phyloP scores from a whole-genome alignment of 768 basidiomycete genomes.

The Mycena amicta region DNA sequence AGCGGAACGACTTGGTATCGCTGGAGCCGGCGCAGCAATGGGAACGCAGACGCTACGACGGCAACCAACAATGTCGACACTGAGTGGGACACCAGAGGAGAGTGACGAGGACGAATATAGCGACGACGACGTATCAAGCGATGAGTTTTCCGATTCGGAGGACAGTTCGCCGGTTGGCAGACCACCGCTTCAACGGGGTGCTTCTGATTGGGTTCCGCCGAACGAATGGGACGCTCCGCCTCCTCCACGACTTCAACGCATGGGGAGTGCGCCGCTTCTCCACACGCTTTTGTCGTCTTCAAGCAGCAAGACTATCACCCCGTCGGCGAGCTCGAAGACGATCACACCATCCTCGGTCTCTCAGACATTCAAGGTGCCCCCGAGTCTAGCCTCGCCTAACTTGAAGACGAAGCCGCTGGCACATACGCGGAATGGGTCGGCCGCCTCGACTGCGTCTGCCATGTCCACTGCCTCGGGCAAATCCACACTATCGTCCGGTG shows the following conservation, averaged over 20 bases:
- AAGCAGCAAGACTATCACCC: conserved; percentile 17
- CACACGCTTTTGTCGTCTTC: not conserved
- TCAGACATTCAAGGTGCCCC: conserved; percentile 16
- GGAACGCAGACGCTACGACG: not conserved
- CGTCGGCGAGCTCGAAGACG: conserved; percentile 8
- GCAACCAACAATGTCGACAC: conserved; percentile 1
- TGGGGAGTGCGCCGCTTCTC: not conserved
- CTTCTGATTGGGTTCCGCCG: conserved; percentile 20
- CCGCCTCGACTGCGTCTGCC: conserved; percentile 7
- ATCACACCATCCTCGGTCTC: conserved; percentile 8
- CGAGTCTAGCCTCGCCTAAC: too few relatives aligned
- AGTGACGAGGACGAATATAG: conserved; percentile 15
- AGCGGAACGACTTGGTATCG: conserved; percentile 20
- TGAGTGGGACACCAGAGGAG: conserved; percentile 15
- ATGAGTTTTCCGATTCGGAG: not conserved
- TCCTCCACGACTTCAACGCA: not conserved
- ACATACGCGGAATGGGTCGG: conserved; percentile 18
- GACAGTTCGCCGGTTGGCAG: not conserved
- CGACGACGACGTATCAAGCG: not conserved
- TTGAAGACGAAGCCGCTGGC: not conserved
- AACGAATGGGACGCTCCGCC: conserved; percentile 20
- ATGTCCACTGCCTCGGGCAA: not conserved
- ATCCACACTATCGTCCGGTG: not conserved
- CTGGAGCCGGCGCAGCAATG: conserved; percentile 4
- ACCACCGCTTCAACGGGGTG: not conserved